A percentile compares a stretch with the other conserved stretches of the same genome.
Evolutionary conservation across 2,329 filamentous ascomycete genomes (phyloP).

Genomic region (Alternaria angustiovoidea): DNA sequence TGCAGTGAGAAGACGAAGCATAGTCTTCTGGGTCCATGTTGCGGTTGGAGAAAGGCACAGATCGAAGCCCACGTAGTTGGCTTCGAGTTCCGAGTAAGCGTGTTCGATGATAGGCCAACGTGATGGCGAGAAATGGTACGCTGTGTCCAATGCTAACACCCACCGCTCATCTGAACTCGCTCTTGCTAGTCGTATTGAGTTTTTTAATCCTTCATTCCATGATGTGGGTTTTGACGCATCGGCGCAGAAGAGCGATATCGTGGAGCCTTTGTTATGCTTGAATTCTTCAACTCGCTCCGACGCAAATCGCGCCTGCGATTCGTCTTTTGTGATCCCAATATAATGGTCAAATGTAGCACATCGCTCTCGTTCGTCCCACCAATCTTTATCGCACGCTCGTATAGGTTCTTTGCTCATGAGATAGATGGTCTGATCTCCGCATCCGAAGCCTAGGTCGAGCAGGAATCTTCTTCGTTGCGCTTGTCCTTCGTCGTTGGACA

Average conservation of each 20-base stretch:
- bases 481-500: slow-evolving; percentile 32
- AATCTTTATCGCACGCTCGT: slow-evolving; percentile 21
- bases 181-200: slow-evolving; percentile 13
- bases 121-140: slow-evolving; percentile 66
- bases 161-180: slow-evolving; percentile 49
- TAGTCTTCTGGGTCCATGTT: slow-evolving; percentile 30
- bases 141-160: slow-evolving; percentile 64
- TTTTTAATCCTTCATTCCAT: slow-evolving; percentile 50
- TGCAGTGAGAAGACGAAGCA: slow-evolving; percentile 56
- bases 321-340: slow-evolving; percentile 62
- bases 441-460: slow-evolving; percentile 66
- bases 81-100: slow-evolving; percentile 53
- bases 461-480: slow-evolving; percentile 33
- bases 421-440: slow-evolving; percentile 65
- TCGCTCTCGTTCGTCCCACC: slow-evolving; percentile 22
- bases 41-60: slow-evolving; percentile 51
- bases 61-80: slow-evolving; percentile 65
- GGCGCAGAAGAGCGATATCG: slow-evolving; percentile 56
- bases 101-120: slow-evolving; percentile 57
- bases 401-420: slow-evolving; percentile 42
- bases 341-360: slow-evolving; percentile 47
- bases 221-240: slow-evolving; percentile 59
- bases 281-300: slow-evolving; percentile 21
- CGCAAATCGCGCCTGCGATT: slow-evolving; percentile 55
- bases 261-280: background rate